Percentiles rank a stretch among this genome's conserved stretches.
Evolutionary conservation across 164 flowering plant genomes (phyloP).

Genomic region (Kalanchoe fedtschenkoi): DNA sequence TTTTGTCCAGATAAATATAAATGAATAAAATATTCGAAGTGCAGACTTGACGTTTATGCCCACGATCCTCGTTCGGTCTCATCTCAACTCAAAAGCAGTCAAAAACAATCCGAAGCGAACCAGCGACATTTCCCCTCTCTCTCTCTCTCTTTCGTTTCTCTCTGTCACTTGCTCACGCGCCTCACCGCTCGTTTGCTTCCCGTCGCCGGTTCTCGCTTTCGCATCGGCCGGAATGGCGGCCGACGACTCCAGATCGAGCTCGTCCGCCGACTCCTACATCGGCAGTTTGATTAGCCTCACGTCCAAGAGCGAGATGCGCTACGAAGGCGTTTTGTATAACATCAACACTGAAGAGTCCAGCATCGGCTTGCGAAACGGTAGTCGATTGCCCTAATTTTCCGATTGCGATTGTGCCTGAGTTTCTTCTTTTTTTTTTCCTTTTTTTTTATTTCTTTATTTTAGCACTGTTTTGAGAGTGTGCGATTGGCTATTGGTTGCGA

Average conservation of each 20-base stretch:
- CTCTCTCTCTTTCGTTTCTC: neutral
- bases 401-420: conserved; percentile 5
- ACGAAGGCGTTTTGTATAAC: conserved; percentile 76
- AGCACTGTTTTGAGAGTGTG: too few species aligned
- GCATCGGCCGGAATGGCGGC: conserved; percentile 31
- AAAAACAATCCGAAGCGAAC: too few species aligned
- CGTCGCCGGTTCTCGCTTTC: neutral
- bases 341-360: conserved; percentile 90
- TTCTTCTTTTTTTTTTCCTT: neutral
- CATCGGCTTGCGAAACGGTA: conserved; percentile 72
- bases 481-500: too few species aligned
- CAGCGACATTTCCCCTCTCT: too few species aligned
- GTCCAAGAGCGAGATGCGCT: conserved; percentile 82
- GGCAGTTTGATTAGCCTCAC: conserved; percentile 94
- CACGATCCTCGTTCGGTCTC: too few species aligned
- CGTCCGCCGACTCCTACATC: conserved; percentile 76
- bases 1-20: too few species aligned
- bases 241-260: conserved; percentile 43
- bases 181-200: neutral
- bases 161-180: neutral
- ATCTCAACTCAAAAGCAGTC: too few species aligned
- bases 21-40: too few species aligned
- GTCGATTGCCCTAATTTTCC: neutral
- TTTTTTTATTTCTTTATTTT: neutral
- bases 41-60: too few species aligned